Conservation (phyloP, 768 basidiomycete species). For the Boletus pseudo-olivaceus region DNA sequence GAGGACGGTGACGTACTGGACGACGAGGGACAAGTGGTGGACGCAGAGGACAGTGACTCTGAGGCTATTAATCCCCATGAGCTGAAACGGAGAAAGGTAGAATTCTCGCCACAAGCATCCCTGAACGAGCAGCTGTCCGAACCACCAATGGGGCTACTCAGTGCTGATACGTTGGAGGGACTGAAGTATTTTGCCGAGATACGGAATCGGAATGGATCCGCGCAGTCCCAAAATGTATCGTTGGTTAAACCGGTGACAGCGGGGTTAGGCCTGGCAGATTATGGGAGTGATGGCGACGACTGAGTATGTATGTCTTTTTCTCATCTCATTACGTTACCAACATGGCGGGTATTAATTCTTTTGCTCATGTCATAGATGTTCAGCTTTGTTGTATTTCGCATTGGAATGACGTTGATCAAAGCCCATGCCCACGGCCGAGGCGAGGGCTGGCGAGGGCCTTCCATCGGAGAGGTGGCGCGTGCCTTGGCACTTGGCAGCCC, state of each 20-base stretch:
- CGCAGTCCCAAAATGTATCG: conserved; percentile 17
- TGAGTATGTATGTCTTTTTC: conserved; percentile 14
- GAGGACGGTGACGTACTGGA: conserved; percentile 67
- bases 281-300: conserved; percentile 73
- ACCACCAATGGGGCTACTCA: conserved; percentile 62
- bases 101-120: conserved; percentile 27
- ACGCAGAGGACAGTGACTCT: conserved; percentile 31
- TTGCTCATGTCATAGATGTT: conserved; percentile 1
- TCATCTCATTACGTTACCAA: neutral
- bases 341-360: neutral
- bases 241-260: conserved; percentile 32
- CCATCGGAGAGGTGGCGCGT: conserved; percentile 13
- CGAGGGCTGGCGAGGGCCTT: too few relatives aligned
- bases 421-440: neutral
- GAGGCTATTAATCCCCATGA: conserved; percentile 35
- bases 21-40: conserved; percentile 35
- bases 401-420: neutral
- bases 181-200: conserved; percentile 91
- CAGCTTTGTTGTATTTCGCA: neutral
- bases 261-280: conserved; percentile 65
- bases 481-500: conserved; percentile 22
- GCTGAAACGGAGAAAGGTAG: conserved; percentile 36
- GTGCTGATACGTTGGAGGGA: conserved; percentile 81
- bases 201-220: conserved; percentile 56
- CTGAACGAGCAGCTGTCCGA: conserved; percentile 32